A percentile compares a stretch with the other conserved stretches of the same genome.
Evolutionary conservation across 1,284 basidiomycete species (phyloP).

Genomic region (Cryptococcus sp.): DNA sequence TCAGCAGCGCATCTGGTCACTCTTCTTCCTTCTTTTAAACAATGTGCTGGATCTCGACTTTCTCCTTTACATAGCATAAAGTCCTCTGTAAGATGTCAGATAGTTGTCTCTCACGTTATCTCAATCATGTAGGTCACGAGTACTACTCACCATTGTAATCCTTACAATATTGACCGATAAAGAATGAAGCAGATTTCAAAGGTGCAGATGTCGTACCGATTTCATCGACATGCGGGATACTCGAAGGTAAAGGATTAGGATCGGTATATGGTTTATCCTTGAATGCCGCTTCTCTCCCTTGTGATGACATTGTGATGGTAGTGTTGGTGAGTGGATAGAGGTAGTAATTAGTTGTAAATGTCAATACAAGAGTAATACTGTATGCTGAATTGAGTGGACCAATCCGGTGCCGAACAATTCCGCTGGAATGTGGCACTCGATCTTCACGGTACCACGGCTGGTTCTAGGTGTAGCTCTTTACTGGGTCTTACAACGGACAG

Average conservation of each 20-base stretch:
- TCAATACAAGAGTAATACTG: background rate
- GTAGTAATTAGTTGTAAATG: background rate
- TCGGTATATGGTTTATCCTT: constrained; percentile 56
- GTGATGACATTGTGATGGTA: constrained; percentile 22
- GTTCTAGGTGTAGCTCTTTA: too few species aligned
- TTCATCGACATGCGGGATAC: constrained; percentile 81
- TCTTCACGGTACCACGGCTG: too few species aligned
- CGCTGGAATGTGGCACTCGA: too few species aligned
- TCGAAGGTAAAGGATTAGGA: constrained; percentile 66
- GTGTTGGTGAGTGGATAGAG: constrained; percentile 11
- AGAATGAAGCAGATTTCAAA: constrained; percentile 94
- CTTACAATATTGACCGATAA: constrained; percentile 93
- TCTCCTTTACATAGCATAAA: constrained; percentile 99
- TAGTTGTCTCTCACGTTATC: background rate
- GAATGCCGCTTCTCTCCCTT: constrained; percentile 34
- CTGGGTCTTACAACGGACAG: too few species aligned
- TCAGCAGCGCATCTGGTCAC: constrained; percentile 95
- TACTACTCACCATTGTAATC: constrained; percentile 86
- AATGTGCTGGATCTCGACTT: constrained; percentile 82
- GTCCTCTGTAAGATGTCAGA: constrained; percentile 63
- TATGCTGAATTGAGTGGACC: background rate
- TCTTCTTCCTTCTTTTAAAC: constrained; percentile 90
- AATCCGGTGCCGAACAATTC: background rate
- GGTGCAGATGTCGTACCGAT: constrained; percentile 89
- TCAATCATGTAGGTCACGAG: too few species aligned